Evolutionary conservation across 768 basidiomycete genomes (phyloP), one percentile per base, ranked within the genome.

Genomic region (Scleroderma bovista): DNA sequence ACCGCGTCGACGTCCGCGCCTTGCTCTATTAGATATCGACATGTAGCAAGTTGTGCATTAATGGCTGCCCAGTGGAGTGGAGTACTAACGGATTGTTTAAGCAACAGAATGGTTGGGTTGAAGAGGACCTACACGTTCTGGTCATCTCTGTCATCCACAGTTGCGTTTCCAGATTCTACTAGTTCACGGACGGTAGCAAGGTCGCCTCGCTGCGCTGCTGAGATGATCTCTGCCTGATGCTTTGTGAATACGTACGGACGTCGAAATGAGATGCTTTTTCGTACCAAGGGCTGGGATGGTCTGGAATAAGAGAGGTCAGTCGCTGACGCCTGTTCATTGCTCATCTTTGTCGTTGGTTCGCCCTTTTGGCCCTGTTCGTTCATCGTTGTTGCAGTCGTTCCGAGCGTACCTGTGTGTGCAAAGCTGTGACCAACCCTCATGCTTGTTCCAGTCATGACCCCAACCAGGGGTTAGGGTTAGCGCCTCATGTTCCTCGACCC

Each of bases 1-100:
- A 88, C 72, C 3, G 92, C 90, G 56, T 99, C 96, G 17, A 98
- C 88, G 48, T 95, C 91, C 0, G 95, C 95, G 19, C 94, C 95
- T 58, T 91, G 84, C 56, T 93, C 90, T 32, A 99, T 73, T 16
- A 99, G 75, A 57, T 85, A 88, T 31, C 86, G 80, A 68, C 93
- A 96, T 22, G 88, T 84, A 1, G 83, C 76, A n/a, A 95, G 73
- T 62, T 97, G 93, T 3, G 93, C 93, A 60, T 97, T 97, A 63
- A 98, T 97, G 1, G 94, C 86, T 8, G 96, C 94, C 96, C 96
- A 99, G 63, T 99, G 96, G 2, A 99, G 79, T 2, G 96, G 87
- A 0, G 94, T 95, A 54, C 66, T 67, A 37, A 8, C 44, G 11
- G 31, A 44, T 53, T 54, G 19, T 50, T 22, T 51, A 41, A 12